A percentile compares a stretch with the other conserved stretches of the same genome.
These are phyloP conservation scores for Ceratocystis albifundus DNA, from an alignment of 2,329 filamentous ascomycete species.

Conservation along the genomic window DNA sequence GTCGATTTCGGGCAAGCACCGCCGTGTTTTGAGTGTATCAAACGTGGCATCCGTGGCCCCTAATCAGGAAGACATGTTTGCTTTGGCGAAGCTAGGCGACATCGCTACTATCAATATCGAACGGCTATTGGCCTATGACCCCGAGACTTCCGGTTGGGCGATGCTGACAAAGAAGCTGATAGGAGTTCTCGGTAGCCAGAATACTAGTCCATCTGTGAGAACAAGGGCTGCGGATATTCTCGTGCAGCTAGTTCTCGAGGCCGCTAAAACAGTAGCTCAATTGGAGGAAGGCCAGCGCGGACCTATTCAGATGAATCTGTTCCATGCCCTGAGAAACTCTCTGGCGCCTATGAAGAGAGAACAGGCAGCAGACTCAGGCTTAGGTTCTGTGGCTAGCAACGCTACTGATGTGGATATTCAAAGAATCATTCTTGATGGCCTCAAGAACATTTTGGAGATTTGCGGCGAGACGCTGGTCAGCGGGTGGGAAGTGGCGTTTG, in stretches of 20 bases:
- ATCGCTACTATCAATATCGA: conserved; percentile 63
- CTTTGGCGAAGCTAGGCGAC: conserved; percentile 62
- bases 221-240: conserved; percentile 54
- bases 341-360: conserved; percentile 31
- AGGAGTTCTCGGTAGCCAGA: conserved; percentile 37
- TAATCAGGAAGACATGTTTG: conserved; percentile 53
- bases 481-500: conserved; percentile 78
- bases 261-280: conserved; percentile 44
- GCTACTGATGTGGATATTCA: conserved; percentile 67
- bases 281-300: conserved; percentile 42
- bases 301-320: conserved; percentile 58
- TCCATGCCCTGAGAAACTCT: conserved; percentile 54
- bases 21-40: conserved; percentile 40
- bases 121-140: conserved; percentile 56
- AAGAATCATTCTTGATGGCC: conserved; percentile 62
- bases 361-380: not conserved
- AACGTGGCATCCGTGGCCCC: conserved; percentile 37
- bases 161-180: conserved; percentile 49
- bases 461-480: conserved; percentile 72
- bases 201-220: conserved; percentile 42
- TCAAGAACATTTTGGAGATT: conserved; percentile 74
- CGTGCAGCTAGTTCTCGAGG: conserved; percentile 45
- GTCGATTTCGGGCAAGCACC: conserved; percentile 33
- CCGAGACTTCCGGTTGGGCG: conserved; percentile 64
- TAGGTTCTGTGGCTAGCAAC: conserved; percentile 15